Conservation (phyloP, 768 basidiomycete genomes). For the Mrakia gelida region DNA sequence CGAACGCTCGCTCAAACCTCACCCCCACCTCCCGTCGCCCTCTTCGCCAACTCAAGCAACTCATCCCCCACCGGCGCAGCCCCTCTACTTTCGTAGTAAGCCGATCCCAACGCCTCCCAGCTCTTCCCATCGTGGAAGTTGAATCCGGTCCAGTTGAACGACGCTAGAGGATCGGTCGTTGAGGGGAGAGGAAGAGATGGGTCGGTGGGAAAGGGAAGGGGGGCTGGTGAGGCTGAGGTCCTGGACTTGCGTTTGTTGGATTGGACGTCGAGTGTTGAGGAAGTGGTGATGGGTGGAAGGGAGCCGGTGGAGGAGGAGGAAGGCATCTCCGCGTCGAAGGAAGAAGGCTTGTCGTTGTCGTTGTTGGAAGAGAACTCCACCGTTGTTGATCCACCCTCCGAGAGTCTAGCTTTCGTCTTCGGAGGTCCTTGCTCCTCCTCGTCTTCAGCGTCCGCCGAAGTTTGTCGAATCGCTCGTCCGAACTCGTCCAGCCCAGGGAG, state of each 20-base stretch:
- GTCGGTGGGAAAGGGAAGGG: neutral
- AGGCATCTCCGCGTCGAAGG: neutral
- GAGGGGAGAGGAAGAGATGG: neutral
- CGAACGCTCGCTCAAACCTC: neutral
- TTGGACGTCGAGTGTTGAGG: too few relatives aligned
- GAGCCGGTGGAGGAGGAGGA: neutral
- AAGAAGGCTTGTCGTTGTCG: neutral
- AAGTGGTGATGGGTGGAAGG: neutral
- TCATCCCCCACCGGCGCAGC: neutral
- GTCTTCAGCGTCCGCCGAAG: neutral
- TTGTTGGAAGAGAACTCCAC: neutral
- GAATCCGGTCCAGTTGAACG: neutral
- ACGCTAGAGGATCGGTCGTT: neutral
- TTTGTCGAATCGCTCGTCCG: constrained; percentile 16
- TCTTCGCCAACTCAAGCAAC: neutral
- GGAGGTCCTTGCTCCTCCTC: neutral
- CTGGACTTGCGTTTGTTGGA: too few relatives aligned
- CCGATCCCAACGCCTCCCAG: neutral
- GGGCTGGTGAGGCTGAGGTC: neutral
- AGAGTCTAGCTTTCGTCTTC: neutral
- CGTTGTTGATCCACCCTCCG: neutral
- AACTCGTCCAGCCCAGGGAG: neutral
- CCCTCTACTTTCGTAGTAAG: neutral
- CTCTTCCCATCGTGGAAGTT: neutral
- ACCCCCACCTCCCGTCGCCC: neutral